Base-by-base conservation (phyloP, 306 rosid species). In the Elaeagnus macrophylla region DNA sequence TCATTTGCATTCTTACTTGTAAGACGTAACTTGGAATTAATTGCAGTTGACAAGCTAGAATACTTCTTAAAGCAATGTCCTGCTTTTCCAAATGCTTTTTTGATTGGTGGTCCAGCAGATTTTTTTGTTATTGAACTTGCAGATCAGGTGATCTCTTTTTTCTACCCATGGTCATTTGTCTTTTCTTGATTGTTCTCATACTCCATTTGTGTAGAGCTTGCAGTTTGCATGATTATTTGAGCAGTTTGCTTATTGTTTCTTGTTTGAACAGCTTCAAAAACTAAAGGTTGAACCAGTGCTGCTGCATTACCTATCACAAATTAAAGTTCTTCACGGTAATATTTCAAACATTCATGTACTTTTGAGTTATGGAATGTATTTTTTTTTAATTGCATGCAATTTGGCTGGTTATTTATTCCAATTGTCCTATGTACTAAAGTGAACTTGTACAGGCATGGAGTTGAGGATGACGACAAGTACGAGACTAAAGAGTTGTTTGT, bases 251-350 rank as follows among this genome's bases (percentile, higher is more conserved):
- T 38, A 54, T 51, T 72, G 10, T 62, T 25, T 25, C 32, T 25
- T 25, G 32, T 25, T 25, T 5, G 4, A 25, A 25, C 94, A 93
- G 99, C 88, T 93, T 72, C 99, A 73, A 59, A 93, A 88, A 82
- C 69, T 93, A 44, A 93, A 93, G 75, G 89, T 88, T 75, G 99
- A 93, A 80, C 99, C 96, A 9, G 99, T 82, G 52, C 80, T 93
- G 59, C 72, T 93, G 55, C 96, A 93, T 74, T 93, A 93, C 79
- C 83, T 93, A 20, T 82, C 87, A 42, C 79, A 79, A 53, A 78
- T 93, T 19, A 79, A 46, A 71, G 81, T 73, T 69, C 95, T 93
- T 46, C 86, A 70, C 67, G 99, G 99, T 84, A 82, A 56, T 50
- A 14, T 60, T 59, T 52, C 51, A 48, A 59, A 64, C 63, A 63